Evolutionary conservation across 305 asterid species (phyloP).

Genomic region (Stenogyne calaminthoides): DNA sequence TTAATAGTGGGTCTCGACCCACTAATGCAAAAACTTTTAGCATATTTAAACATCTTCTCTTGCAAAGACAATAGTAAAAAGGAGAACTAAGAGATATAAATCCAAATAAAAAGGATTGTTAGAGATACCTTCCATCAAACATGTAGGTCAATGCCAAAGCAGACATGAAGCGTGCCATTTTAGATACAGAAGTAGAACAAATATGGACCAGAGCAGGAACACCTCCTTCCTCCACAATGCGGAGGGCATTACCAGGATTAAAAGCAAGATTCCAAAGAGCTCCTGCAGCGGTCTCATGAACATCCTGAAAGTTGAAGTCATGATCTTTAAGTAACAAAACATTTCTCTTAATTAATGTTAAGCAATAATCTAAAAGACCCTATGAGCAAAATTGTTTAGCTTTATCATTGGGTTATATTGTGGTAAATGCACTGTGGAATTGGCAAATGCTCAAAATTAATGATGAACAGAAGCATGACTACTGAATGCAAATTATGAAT

Average conservation of each 20-base stretch:
- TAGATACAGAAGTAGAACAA: slow-evolving; percentile 80
- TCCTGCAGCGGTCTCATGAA: slow-evolving; percentile 98
- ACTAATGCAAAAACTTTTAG: not conserved
- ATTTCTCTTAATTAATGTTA: not conserved
- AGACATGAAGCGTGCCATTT: slow-evolving; percentile 98
- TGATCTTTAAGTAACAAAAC: not conserved
- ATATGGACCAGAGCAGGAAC: slow-evolving; percentile 80
- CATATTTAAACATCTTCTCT: not conserved
- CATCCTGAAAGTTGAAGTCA: slow-evolving; percentile 60
- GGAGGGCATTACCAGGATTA: slow-evolving; percentile 89
- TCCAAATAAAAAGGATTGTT: not conserved
- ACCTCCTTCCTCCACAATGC: slow-evolving; percentile 94
- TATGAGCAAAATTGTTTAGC: not conserved
- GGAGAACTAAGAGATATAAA: not conserved
- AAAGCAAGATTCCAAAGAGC: slow-evolving; percentile 99
- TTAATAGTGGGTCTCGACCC: not conserved
- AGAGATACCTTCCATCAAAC: slow-evolving; percentile 85
- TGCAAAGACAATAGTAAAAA: not conserved
- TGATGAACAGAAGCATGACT: not conserved
- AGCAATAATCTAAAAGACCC: not conserved
- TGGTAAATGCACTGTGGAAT: not conserved
- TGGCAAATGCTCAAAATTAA: not conserved
- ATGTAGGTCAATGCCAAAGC: slow-evolving; percentile 87
- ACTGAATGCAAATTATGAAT: not conserved
- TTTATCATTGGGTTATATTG: not conserved